A percentile compares a stretch with the other conserved stretches of the same genome.
Conservation (phyloP, 495 filamentous ascomycete genomes). For the Neohortaea acidophila region DNA sequence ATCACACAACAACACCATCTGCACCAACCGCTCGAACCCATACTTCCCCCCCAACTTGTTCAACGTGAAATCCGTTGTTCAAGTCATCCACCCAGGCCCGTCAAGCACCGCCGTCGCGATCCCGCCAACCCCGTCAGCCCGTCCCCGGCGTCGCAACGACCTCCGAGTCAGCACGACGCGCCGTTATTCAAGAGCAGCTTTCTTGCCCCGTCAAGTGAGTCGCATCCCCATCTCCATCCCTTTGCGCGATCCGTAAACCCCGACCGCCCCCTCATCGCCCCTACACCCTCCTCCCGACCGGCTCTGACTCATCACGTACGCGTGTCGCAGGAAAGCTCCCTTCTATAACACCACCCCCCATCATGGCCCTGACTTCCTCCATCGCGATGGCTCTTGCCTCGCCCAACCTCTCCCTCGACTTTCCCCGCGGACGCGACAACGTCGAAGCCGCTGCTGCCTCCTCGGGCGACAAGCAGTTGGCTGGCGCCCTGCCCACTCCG, state of each 20-base stretch:
- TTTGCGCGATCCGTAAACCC: neutral
- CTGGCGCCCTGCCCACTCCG: slow-evolving; percentile 64
- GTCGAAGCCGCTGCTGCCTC: slow-evolving; percentile 35
- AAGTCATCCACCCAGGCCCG: neutral
- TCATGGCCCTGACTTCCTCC: slow-evolving; percentile 47
- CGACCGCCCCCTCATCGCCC: slow-evolving; percentile 1
- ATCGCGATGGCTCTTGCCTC: slow-evolving; percentile 50
- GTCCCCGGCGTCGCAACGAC: neutral
- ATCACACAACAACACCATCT: slow-evolving; percentile 1
- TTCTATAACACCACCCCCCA: slow-evolving; percentile 32
- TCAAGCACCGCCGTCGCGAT: neutral
- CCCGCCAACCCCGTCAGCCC: neutral
- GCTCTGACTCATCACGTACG: slow-evolving; percentile 18
- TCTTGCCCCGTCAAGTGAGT: slow-evolving; percentile 11
- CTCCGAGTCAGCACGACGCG: neutral
- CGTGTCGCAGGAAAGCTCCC: slow-evolving; percentile 28
- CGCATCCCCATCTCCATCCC: neutral
- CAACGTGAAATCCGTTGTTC: neutral
- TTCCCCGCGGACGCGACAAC: slow-evolving; percentile 43
- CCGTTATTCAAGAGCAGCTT: slow-evolving; percentile 3
- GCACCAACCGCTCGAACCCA: neutral
- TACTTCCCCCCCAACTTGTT: neutral
- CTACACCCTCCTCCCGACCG: neutral
- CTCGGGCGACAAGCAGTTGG: slow-evolving; percentile 45
- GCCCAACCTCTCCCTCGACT: slow-evolving; percentile 52